Conservation (phyloP, 306 rosid species). For the Medicago truncatula region DNA sequence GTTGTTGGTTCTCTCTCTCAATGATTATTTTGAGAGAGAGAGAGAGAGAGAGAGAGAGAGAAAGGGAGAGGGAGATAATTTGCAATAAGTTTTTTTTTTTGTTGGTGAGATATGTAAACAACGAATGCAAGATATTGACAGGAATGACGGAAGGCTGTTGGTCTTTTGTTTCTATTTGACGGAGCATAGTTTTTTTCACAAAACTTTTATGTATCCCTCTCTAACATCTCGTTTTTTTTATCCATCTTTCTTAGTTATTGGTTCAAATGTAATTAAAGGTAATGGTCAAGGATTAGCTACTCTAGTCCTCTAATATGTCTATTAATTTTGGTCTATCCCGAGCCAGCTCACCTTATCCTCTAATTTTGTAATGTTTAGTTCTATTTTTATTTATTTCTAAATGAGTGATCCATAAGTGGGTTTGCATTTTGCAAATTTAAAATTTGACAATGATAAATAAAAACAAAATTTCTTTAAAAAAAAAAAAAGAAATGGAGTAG, state of each 20-base stretch:
- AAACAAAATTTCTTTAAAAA: too few relatives aligned
- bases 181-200: neutral
- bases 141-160: neutral
- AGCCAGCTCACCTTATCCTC: neutral
- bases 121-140: neutral
- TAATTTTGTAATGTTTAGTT: neutral
- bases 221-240: neutral
- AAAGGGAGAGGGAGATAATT: neutral
- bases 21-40: neutral
- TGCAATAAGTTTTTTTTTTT: neutral
- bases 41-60: neutral
- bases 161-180: neutral
- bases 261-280: neutral
- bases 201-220: neutral
- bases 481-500: too few relatives aligned
- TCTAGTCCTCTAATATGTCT: neutral
- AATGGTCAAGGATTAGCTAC: neutral
- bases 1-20: conserved; percentile 38
- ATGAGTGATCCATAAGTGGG: too few relatives aligned
- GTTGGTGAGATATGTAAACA: neutral
- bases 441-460: too few relatives aligned
- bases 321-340: neutral
- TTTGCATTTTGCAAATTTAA: too few relatives aligned
- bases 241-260: neutral
- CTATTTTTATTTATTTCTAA: too few relatives aligned